Conservation (phyloP, 140 eudicot species). For the Cichorium intybus region DNA sequence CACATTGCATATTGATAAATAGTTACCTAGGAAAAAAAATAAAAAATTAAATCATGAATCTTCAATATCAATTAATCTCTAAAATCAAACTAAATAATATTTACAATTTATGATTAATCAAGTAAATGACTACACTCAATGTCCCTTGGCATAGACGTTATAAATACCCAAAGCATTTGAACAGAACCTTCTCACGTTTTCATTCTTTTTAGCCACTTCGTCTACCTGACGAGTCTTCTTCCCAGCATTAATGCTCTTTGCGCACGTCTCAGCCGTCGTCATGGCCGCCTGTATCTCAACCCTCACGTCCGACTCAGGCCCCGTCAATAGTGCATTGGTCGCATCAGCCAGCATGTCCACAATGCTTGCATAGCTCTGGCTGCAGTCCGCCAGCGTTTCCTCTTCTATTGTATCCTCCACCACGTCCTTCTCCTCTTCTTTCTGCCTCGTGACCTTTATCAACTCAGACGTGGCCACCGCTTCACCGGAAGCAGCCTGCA, state of each 20-base stretch:
- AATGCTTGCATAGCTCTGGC: conserved; percentile 29
- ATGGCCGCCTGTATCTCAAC: conserved; percentile 42
- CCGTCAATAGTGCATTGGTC: conserved; percentile 29
- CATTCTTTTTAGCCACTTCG: conserved; percentile 33
- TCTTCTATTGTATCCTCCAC: conserved; percentile 25
- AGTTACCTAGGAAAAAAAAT: too few relatives aligned
- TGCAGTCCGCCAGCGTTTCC: conserved; percentile 45
- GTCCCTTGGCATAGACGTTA: conserved; percentile 24
- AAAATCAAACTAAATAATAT: not conserved
- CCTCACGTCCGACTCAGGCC: conserved; percentile 15
- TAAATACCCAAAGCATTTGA: conserved; percentile 38
- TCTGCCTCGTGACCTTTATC: conserved; percentile 19
- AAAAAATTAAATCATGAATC: too few relatives aligned
- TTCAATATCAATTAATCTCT: not conserved
- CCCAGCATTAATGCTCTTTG: conserved; percentile 14
- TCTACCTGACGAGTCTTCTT: conserved; percentile 22
- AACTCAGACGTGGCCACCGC: conserved; percentile 29
- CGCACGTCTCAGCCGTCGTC: conserved; percentile 47
- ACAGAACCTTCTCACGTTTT: conserved; percentile 27
- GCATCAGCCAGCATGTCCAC: conserved; percentile 45
- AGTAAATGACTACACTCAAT: conserved; percentile 1
- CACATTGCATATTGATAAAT: too few relatives aligned
- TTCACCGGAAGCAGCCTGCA: conserved; percentile 28
- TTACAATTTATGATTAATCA: not conserved
- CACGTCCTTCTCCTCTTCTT: conserved; percentile 10